Conservation (phyloP, 2,329 filamentous ascomycete genomes). For the Geoglossum cookeanum region DNA sequence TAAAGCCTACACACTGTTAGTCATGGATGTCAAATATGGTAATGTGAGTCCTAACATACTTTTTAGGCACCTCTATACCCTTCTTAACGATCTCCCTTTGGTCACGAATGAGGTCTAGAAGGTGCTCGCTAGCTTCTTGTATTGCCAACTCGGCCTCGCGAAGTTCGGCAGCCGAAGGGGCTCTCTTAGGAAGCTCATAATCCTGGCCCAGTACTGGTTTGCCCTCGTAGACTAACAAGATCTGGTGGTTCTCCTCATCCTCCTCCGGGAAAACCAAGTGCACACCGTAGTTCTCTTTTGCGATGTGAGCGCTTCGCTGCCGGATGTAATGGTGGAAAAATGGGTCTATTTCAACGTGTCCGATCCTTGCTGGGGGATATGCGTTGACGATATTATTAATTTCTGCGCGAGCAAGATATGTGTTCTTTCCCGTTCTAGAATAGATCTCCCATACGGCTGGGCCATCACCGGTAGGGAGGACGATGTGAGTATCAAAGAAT, state of each 20-base stretch:
- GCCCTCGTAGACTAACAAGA: constrained; percentile 45
- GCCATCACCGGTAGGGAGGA: constrained; percentile 53
- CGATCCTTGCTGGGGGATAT: constrained; percentile 55
- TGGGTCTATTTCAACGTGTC: constrained; percentile 47
- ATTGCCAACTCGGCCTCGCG: constrained; percentile 37
- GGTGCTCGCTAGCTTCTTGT: constrained; percentile 36
- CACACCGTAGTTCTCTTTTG: constrained; percentile 53
- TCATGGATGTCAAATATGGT: background rate
- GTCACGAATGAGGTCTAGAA: constrained; percentile 32
- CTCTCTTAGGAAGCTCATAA: constrained; percentile 35
- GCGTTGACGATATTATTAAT: constrained; percentile 54
- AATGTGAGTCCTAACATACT: constrained; percentile 6
- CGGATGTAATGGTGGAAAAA: constrained; percentile 62
- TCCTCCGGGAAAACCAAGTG: constrained; percentile 52
- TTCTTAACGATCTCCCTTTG: constrained; percentile 35
- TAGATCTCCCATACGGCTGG: constrained; percentile 75
- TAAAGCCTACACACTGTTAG: constrained; percentile 26
- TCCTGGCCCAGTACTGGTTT: constrained; percentile 22
- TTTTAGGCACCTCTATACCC: constrained; percentile 21
- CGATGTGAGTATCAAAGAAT: constrained; percentile 68
- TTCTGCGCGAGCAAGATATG: constrained; percentile 53
- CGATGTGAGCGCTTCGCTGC: constrained; percentile 39
- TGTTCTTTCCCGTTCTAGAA: constrained; percentile 68
- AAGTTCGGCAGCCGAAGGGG: constrained; percentile 34
- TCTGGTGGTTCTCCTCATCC: constrained; percentile 36